These are phyloP conservation scores for Mytilinidion resinicola DNA, from an alignment of 495 filamentous ascomycete species.

Conservation along the genomic window DNA sequence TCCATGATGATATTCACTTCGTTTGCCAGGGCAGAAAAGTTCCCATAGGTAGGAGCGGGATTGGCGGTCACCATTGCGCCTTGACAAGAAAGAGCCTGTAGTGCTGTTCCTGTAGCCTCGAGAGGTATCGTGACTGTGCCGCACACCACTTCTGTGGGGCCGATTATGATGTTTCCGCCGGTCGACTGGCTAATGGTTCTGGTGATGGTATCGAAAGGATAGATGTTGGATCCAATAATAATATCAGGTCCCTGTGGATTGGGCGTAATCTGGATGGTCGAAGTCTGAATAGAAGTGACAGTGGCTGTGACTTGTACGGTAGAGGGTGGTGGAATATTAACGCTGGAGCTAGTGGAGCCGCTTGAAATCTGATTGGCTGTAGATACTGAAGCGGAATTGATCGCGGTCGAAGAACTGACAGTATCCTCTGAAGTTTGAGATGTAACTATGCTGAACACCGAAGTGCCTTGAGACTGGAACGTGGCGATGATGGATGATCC, in stretches of 20 bases:
- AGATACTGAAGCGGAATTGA: too few relatives aligned
- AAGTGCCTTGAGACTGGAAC: too few relatives aligned
- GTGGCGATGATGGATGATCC: too few relatives aligned
- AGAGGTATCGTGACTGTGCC: neutral
- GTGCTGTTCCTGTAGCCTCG: neutral
- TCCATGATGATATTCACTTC: neutral
- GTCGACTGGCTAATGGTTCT: neutral
- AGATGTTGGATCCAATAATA: neutral
- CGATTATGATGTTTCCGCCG: neutral
- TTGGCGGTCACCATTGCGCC: neutral
- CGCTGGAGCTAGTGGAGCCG: too few relatives aligned
- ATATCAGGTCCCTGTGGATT: neutral
- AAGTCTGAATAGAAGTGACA: too few relatives aligned
- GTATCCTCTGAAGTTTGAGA: too few relatives aligned
- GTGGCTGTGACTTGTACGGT: too few relatives aligned
- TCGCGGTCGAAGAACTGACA: too few relatives aligned
- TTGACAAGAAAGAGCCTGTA: neutral
- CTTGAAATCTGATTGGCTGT: too few relatives aligned
- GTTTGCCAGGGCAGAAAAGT: neutral
- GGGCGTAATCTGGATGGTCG: neutral
- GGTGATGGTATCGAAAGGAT: neutral
- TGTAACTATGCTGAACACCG: too few relatives aligned
- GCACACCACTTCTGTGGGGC: neutral
- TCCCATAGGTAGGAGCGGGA: neutral
- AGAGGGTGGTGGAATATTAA: too few relatives aligned